Percentiles rank a stretch among this genome's conserved stretches.
phyloP scores from a whole-genome alignment of 495 filamentous ascomycete species.

The Aspergillus coremiiformis region DNA sequence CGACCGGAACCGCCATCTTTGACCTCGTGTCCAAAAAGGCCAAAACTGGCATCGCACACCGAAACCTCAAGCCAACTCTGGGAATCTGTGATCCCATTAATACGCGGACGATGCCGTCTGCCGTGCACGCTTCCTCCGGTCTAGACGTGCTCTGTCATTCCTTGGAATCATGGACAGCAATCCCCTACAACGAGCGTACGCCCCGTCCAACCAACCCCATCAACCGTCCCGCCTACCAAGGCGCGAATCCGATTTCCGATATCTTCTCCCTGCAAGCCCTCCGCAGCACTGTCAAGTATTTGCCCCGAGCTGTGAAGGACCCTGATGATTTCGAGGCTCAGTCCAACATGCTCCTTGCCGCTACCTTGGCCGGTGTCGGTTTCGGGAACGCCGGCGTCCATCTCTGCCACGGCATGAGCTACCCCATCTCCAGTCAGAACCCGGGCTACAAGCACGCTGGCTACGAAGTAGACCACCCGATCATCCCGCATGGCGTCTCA shows the following conservation, averaged over 20 bases:
- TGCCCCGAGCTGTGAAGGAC: slow-evolving; percentile 76
- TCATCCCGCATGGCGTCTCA: slow-evolving; percentile 93
- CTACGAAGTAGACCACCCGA: slow-evolving; percentile 62
- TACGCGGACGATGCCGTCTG: slow-evolving; percentile 87
- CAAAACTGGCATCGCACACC: slow-evolving; percentile 93
- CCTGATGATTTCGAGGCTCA: slow-evolving; percentile 89
- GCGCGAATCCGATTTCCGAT: slow-evolving; percentile 94
- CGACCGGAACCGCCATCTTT: slow-evolving; percentile 96
- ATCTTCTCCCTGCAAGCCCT: slow-evolving; percentile 87
- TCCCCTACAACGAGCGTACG: slow-evolving; percentile 77
- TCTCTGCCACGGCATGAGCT: slow-evolving; percentile 95
- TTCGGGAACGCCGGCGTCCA: slow-evolving; percentile 98
- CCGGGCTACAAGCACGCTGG: slow-evolving; percentile 81
- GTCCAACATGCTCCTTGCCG: slow-evolving; percentile 87
- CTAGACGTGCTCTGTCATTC: slow-evolving; percentile 92
- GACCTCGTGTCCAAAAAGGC: slow-evolving; percentile 80
- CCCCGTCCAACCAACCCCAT: slow-evolving; percentile 87
- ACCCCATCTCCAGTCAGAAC: slow-evolving; percentile 91
- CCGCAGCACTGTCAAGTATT: slow-evolving; percentile 74
- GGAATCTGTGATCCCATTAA: slow-evolving; percentile 96
- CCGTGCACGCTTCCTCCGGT: slow-evolving; percentile 81
- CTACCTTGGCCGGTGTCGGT: slow-evolving; percentile 87
- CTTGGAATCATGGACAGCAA: slow-evolving; percentile 93
- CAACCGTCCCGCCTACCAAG: slow-evolving; percentile 87
- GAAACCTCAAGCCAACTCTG: slow-evolving; percentile 88